Conservation (phyloP, 1,139 yeast genomes). For the Geotrichum restrictum region DNA sequence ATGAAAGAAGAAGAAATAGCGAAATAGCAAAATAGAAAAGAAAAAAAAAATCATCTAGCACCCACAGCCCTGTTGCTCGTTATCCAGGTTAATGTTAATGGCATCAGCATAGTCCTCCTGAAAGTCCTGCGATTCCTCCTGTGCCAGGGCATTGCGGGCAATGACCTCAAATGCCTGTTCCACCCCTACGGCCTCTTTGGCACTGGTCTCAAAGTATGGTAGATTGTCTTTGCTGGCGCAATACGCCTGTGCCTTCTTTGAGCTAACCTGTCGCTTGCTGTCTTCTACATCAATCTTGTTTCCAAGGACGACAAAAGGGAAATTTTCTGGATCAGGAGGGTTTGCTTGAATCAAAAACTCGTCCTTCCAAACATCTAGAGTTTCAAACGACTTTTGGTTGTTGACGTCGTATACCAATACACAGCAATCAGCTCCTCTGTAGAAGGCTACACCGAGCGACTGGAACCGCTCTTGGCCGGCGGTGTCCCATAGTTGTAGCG, state of each 20-base stretch:
- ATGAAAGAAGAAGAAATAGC: background rate
- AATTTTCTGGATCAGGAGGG: conserved; percentile 87
- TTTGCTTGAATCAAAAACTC: conserved; percentile 92
- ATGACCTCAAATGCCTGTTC: conserved; percentile 94
- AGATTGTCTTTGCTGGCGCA: conserved; percentile 84
- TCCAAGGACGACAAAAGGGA: conserved; percentile 92
- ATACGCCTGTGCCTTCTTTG: conserved; percentile 80
- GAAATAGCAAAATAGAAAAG: background rate
- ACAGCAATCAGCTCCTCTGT: conserved; percentile 97
- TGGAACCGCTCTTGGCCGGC: conserved; percentile 90
- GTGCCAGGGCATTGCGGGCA: conserved; percentile 91
- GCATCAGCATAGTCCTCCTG: conserved; percentile 95
- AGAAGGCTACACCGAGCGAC: conserved; percentile 93
- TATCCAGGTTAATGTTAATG: conserved; percentile 86
- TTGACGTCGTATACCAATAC: conserved; percentile 93
- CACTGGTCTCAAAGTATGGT: conserved; percentile 92
- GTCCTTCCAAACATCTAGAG: conserved; percentile 88
- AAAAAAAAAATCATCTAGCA: conserved; percentile 45
- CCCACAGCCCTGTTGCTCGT: conserved; percentile 70
- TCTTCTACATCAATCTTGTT: conserved; percentile 95
- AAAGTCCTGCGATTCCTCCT: conserved; percentile 79
- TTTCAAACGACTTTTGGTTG: conserved; percentile 86
- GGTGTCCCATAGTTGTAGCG: conserved; percentile 87
- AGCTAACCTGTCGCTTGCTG: conserved; percentile 73
- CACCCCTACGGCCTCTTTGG: conserved; percentile 89